These are phyloP conservation scores for Rhodosorus marinus DNA, from an alignment of 23 red algal species.

Conservation along the genomic window DNA sequence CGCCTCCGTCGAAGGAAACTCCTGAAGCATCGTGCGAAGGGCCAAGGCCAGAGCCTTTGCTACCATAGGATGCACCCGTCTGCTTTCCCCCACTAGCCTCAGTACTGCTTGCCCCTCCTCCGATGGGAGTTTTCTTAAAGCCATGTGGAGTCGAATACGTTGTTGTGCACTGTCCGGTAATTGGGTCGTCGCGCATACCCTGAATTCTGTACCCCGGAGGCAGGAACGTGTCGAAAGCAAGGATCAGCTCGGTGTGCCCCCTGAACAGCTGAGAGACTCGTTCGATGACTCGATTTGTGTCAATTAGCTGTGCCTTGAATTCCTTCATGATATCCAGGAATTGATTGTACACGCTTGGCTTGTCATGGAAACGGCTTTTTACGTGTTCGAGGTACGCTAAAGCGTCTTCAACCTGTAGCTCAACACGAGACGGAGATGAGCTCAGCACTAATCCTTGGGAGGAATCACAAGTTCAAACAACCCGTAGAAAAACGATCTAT, in stretches of 20 bases:
- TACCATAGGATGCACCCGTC: not conserved
- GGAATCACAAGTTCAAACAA: too few relatives aligned
- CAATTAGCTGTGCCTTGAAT: slow-evolving; percentile 94
- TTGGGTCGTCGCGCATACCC: slow-evolving; percentile 39
- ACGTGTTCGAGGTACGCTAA: slow-evolving; percentile 97
- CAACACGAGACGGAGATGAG: too few relatives aligned
- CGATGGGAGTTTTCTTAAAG: slow-evolving; percentile 23
- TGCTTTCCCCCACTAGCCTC: not conserved
- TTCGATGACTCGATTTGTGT: slow-evolving; percentile 73
- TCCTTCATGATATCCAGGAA: slow-evolving; percentile 99
- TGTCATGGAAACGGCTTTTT: slow-evolving; percentile 69
- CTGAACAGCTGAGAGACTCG: slow-evolving; percentile 75
- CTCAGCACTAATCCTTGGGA: too few relatives aligned
- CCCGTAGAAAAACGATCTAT: too few relatives aligned
- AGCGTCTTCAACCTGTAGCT: slow-evolving; percentile 93
- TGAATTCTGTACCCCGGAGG: slow-evolving; percentile 91
- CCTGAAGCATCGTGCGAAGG: slow-evolving; percentile 10
- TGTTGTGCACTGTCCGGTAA: slow-evolving; percentile 20
- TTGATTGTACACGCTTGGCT: slow-evolving; percentile 69
- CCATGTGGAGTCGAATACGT: slow-evolving; percentile 28
- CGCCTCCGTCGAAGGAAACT: not conserved
- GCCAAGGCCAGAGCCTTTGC: slow-evolving; percentile 2
- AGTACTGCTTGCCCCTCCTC: not conserved
- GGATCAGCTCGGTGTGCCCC: slow-evolving; percentile 78
- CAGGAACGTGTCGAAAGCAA: slow-evolving; percentile 97